Conservation (phyloP, 352 stramenopile genomes). For the Phytophthora nicotianae region DNA sequence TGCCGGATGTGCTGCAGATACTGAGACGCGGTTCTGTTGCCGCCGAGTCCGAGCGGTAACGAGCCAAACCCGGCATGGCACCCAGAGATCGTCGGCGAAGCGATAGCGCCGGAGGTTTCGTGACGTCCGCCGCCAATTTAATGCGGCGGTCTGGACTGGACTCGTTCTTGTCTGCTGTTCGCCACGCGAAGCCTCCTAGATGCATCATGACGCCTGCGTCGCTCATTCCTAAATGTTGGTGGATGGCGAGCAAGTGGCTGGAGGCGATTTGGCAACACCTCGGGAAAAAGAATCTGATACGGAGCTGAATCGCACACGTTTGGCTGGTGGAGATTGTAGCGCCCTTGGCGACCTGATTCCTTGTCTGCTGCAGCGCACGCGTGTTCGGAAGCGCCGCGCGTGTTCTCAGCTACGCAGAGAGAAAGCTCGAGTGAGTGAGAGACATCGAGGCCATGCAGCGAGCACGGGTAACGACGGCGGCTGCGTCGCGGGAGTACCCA, state of each 20-base stretch:
- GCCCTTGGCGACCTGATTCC: slow-evolving; percentile 21
- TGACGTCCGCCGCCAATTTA: slow-evolving; percentile 9
- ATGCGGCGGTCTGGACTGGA: slow-evolving; percentile 7
- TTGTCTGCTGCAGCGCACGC: background rate
- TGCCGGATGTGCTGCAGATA: slow-evolving; percentile 70
- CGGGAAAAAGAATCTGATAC: slow-evolving; percentile 24
- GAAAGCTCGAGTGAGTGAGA: slow-evolving; percentile 29
- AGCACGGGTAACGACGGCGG: slow-evolving; percentile 20
- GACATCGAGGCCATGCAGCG: background rate
- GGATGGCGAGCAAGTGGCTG: slow-evolving; percentile 5
- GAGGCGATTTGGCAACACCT: background rate
- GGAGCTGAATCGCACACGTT: slow-evolving; percentile 14
- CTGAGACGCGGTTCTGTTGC: slow-evolving; percentile 52
- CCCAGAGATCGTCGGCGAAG: slow-evolving; percentile 42
- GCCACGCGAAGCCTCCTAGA: slow-evolving; percentile 18
- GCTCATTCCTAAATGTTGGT: slow-evolving; percentile 24
- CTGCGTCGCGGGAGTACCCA: slow-evolving; percentile 24
- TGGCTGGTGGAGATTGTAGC: slow-evolving; percentile 5
- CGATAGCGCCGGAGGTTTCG: slow-evolving; percentile 18
- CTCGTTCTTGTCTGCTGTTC: slow-evolving; percentile 2
- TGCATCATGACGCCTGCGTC: slow-evolving; percentile 23
- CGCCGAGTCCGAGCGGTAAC: slow-evolving; percentile 40
- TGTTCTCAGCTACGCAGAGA: slow-evolving; percentile 14
- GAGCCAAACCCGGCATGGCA: slow-evolving; percentile 24
- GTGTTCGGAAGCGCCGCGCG: slow-evolving; percentile 7